Conservation (phyloP, 352 stramenopile species). For the Phytophthora cactorum region DNA sequence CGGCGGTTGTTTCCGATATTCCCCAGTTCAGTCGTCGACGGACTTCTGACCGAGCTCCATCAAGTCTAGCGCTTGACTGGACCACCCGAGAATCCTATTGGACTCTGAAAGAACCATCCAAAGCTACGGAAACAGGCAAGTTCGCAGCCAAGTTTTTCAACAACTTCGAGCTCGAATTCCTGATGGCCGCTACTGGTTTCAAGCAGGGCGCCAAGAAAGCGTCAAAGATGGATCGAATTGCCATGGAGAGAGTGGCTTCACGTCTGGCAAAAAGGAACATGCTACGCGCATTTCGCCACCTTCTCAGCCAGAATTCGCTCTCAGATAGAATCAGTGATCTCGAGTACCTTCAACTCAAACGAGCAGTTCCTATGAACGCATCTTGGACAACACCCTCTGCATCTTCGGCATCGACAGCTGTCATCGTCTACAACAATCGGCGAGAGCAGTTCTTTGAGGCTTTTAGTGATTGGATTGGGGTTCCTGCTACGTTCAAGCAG, state of each 20-base stretch:
- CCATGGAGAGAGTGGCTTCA: conserved; percentile 63
- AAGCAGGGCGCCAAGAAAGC: conserved; percentile 81
- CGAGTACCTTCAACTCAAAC: conserved; percentile 50
- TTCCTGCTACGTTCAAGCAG: conserved; percentile 43
- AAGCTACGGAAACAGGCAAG: conserved; percentile 7
- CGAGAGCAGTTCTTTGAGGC: conserved; percentile 37
- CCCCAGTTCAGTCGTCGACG: conserved; percentile 30
- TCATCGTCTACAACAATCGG: conserved; percentile 12
- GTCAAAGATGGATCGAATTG: conserved; percentile 47
- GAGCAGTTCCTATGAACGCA: conserved; percentile 34
- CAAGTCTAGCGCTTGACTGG: conserved; percentile 69
- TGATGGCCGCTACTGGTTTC: conserved; percentile 64
- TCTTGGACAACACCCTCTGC: conserved; percentile 22
- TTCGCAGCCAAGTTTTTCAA: conserved; percentile 45
- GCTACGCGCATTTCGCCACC: conserved; percentile 52
- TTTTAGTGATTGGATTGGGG: conserved; percentile 44
- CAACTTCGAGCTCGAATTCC: conserved; percentile 53
- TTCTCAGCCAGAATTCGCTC: conserved; percentile 11
- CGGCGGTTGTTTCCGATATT: conserved; percentile 26
- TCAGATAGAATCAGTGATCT: conserved; percentile 14
- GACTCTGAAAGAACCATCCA: conserved; percentile 15
- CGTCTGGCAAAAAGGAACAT: conserved; percentile 68
- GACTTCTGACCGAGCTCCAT: conserved; percentile 24
- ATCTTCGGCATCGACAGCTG: conserved; percentile 23
- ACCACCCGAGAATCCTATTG: conserved; percentile 51